Conservation (phyloP, 768 basidiomycete species). For the Tulasnella sp. region DNA sequence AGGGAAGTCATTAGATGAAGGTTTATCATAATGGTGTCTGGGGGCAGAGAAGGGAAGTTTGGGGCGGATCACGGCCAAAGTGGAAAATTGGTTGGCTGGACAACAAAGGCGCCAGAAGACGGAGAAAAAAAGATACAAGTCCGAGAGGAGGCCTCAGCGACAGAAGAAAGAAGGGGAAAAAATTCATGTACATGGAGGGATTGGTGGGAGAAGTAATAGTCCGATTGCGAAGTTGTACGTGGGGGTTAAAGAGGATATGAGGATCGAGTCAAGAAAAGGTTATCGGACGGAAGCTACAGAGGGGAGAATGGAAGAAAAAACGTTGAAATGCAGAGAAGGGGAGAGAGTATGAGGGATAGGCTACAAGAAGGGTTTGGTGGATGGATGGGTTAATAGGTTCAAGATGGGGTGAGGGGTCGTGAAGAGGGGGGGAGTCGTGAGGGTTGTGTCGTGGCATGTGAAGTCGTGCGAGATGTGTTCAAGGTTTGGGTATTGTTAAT, state of each 20-base stretch:
- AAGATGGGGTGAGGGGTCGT: not conserved
- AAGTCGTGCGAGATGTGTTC: not conserved
- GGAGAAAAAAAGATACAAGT: not conserved
- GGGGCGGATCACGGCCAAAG: not conserved
- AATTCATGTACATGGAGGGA: not conserved
- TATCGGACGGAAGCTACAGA: not conserved
- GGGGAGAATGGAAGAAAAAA: not conserved
- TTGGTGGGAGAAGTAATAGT: not conserved
- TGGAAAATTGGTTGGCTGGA: not conserved
- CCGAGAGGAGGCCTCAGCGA: not conserved
- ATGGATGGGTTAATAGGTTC: not conserved
- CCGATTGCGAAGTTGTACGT: not conserved
- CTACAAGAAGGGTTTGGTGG: not conserved
- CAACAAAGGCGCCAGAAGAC: not conserved
- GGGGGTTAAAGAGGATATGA: not conserved
- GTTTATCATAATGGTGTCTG: not conserved
- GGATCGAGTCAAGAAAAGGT: not conserved
- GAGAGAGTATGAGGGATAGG: not conserved
- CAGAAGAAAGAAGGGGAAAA: not conserved
- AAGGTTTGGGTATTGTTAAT: not conserved
- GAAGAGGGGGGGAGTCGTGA: not conserved
- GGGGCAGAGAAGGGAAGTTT: not conserved
- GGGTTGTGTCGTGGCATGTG: not conserved
- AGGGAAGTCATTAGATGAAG: not conserved
- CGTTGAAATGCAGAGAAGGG: not conserved